Conservation (phyloP, 352 stramenopile species). For the Globisporangium echinulatum region DNA sequence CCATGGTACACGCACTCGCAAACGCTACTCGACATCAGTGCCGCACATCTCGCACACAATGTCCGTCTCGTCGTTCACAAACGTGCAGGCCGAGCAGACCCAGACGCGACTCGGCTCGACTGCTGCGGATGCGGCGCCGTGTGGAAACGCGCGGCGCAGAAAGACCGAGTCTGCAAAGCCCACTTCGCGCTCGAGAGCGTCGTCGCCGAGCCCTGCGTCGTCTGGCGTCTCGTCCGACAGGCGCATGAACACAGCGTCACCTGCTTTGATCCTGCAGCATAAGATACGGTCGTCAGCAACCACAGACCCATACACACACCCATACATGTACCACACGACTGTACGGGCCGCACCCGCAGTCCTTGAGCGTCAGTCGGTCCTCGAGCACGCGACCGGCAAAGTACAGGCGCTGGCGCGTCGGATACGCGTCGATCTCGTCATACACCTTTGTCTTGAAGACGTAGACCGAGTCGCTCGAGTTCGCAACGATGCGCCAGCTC, state of each 20-base stretch:
- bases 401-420: constrained; percentile 66
- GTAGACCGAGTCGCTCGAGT: constrained; percentile 62
- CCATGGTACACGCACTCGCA: too few species aligned
- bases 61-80: constrained; percentile 61
- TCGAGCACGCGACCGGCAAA: constrained; percentile 54
- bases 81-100: constrained; percentile 70
- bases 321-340: neutral
- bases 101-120: constrained; percentile 36
- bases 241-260: constrained; percentile 70
- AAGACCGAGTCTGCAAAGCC: constrained; percentile 76
- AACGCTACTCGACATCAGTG: constrained; percentile 26
- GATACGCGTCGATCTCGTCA: constrained; percentile 56
- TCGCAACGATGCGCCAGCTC: constrained; percentile 45
- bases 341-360: constrained; percentile 38
- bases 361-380: constrained; percentile 50
- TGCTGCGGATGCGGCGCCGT: constrained; percentile 12
- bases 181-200: constrained; percentile 48
- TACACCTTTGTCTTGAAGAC: constrained; percentile 77
- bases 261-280: constrained; percentile 53
- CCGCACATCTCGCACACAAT: constrained; percentile 65
- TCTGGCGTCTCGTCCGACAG: constrained; percentile 51
- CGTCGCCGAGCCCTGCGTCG: constrained; percentile 18
- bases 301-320: neutral
- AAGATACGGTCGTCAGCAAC: neutral
- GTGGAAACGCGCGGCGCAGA: constrained; percentile 20